Evolutionary conservation across 305 asterid genomes (phyloP), one percentile per base, ranked within the genome.

Genomic region (Fraxinus velutina): DNA sequence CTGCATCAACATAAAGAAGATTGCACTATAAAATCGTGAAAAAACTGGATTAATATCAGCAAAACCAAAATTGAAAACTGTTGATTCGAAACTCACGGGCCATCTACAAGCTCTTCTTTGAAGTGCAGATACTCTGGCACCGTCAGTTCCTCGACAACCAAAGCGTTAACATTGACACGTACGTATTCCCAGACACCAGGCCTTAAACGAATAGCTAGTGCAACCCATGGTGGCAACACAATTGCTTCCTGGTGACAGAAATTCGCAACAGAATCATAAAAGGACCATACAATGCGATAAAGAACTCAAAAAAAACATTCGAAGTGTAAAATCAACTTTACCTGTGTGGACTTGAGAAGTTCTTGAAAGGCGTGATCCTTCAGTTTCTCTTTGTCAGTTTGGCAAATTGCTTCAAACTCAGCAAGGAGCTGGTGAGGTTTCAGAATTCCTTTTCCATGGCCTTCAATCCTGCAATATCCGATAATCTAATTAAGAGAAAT

Each of bases 121-220:
- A 96, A 91, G 13, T 90, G 97, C 57, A 96, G 89, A 85, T 90
- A 96, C 70, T 94, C 93, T 0, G 98, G 92, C 78, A 93, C 99
- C 6, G 93, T 88, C 30, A 96, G 89, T 55, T 96, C 98, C 88
- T 96, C 98, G 0, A 96, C 91, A 5, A 85, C 83, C 0, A 96
- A 88, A 0, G 92, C 91, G 0, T 91, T 86, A 3, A 92, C 96
- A 66, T 94, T 94, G 66, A 96, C 94, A 0, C 97, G 89, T 0
- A 94, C 89, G 2, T 96, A 90, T 17, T 96, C 98, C 99, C 98
- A 96, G 22, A 96, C 98, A 36, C 99, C 98, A 0, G 99, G 99
- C 84, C 98, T 86, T 30, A 92, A 85, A 19, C 99, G 98, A 71
- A 96, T 92, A 0, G 99, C 98, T 27, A 96, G 96, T 6, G 97